phyloP scores from a whole-genome alignment of 768 basidiomycete species.

The Hirschioporus abietinus region DNA sequence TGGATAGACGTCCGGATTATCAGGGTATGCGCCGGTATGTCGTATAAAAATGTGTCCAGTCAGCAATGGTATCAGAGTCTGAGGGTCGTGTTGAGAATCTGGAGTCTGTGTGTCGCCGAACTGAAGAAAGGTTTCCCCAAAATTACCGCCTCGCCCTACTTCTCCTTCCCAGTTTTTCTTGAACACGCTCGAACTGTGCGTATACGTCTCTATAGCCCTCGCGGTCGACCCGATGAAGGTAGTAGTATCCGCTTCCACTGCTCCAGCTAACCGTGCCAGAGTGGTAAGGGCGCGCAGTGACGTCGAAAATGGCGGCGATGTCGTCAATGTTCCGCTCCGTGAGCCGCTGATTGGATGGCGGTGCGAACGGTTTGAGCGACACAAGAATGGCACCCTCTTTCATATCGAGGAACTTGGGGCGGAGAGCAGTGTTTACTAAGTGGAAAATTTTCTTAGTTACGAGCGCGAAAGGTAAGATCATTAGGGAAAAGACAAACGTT shows the following conservation, averaged over 20 bases:
- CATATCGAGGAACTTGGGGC: conserved; percentile 88
- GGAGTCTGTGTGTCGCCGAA: neutral
- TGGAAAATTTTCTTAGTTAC: conserved; percentile 9
- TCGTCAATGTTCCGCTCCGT: conserved; percentile 82
- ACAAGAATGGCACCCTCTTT: conserved; percentile 91
- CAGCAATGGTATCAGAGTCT: neutral
- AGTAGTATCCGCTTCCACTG: conserved; percentile 63
- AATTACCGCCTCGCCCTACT: neutral
- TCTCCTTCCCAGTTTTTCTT: neutral
- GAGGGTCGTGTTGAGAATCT: neutral
- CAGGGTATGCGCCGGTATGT: neutral
- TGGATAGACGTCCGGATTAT: neutral
- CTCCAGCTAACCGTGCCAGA: conserved; percentile 83
- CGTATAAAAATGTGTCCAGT: neutral
- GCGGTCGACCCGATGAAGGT: conserved; percentile 73
- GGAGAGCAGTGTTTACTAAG: conserved; percentile 80
- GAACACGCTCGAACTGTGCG: conserved; percentile 42
- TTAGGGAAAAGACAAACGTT: conserved; percentile 45
- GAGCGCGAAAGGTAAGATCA: neutral
- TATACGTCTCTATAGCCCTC: conserved; percentile 59
- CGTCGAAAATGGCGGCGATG: conserved; percentile 78
- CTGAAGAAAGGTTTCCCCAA: no score
- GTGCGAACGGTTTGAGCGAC: conserved; percentile 82
- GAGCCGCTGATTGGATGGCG: conserved; percentile 62
- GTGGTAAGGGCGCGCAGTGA: conserved; percentile 59